Evolutionary conservation across 371 early-diverging fungal genomes (phyloP).

Genomic region (Mucor indicus): DNA sequence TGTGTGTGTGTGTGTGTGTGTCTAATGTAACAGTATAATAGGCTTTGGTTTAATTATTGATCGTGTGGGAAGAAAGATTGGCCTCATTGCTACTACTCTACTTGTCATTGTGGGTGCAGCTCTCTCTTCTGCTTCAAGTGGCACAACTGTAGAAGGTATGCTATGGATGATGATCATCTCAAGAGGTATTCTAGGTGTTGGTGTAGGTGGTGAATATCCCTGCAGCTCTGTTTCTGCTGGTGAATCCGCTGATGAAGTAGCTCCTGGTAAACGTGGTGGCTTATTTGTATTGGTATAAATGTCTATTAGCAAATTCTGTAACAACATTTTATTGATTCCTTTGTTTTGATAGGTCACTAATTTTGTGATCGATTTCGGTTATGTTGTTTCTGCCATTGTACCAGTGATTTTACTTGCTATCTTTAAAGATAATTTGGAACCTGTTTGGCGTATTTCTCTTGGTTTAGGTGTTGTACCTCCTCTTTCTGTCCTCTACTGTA

Average conservation of each 20-base stretch:
- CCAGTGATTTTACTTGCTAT: slow-evolving; percentile 52
- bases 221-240: slow-evolving; percentile 58
- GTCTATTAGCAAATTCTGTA: too few species aligned
- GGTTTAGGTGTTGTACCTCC: slow-evolving; percentile 60
- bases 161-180: slow-evolving; percentile 62
- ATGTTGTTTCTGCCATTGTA: slow-evolving; percentile 58
- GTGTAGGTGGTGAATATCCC: slow-evolving; percentile 59
- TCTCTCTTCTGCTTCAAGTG: slow-evolving; percentile 42
- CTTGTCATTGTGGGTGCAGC: slow-evolving; percentile 52
- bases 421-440: slow-evolving; percentile 47
- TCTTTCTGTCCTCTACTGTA: slow-evolving; percentile 57
- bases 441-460: slow-evolving; percentile 55
- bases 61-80: slow-evolving; percentile 52
- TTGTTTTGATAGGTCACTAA: slow-evolving; percentile 33
- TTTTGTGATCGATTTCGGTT: slow-evolving; percentile 58
- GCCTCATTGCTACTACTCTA: slow-evolving; percentile 46
- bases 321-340: neutral
- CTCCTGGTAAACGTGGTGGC: slow-evolving; percentile 48
- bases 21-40: slow-evolving; percentile 24
- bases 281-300: slow-evolving; percentile 46
- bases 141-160: slow-evolving; percentile 33
- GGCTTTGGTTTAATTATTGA: slow-evolving; percentile 51
- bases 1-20: slow-evolving; percentile 45
- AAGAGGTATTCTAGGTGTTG: slow-evolving; percentile 56
- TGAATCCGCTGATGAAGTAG: slow-evolving; percentile 59